Conservation (phyloP, 805 yeast species). For the Millerago galiae region DNA sequence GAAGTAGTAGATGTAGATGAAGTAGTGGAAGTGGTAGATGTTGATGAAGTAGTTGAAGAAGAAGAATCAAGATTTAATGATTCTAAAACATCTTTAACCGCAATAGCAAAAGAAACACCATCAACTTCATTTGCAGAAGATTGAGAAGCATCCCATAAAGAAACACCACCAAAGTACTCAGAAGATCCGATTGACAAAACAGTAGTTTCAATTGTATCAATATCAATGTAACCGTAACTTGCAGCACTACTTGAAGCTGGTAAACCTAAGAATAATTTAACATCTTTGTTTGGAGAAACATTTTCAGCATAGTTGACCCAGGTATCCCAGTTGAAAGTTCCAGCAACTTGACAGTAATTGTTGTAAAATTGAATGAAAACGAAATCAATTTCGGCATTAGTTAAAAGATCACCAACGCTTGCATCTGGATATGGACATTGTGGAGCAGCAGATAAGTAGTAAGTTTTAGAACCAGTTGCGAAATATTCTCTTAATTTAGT, state of each 20-base stretch:
- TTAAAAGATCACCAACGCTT: constrained; percentile 50
- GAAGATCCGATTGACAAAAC: constrained; percentile 70
- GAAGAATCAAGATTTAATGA: constrained; percentile 9
- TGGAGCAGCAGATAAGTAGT: constrained; percentile 84
- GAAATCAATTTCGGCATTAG: constrained; percentile 62
- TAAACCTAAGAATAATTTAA: constrained; percentile 67
- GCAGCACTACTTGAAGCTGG: constrained; percentile 61
- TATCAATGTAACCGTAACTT: constrained; percentile 51
- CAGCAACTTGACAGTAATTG: constrained; percentile 60
- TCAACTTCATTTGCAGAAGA: constrained; percentile 42
- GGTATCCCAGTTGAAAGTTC: constrained; percentile 59
- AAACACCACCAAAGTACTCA: constrained; percentile 77
- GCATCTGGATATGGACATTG: constrained; percentile 88
- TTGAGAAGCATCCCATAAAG: constrained; percentile 89
- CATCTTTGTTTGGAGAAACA: constrained; percentile 58
- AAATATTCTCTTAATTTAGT: constrained; percentile 45
- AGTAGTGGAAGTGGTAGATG: constrained; percentile 4
- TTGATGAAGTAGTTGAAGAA: constrained; percentile 4
- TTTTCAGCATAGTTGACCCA: constrained; percentile 62
- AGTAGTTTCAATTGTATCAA: constrained; percentile 32
- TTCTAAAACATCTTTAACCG: constrained; percentile 37
- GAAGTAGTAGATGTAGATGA: constrained; percentile 1
- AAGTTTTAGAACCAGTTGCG: constrained; percentile 48
- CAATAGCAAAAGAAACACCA: constrained; percentile 37
- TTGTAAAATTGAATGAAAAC: constrained; percentile 87